phyloP scores from a whole-genome alignment of 139 green algal genomes.

The Chlamydomonas incerta region DNA sequence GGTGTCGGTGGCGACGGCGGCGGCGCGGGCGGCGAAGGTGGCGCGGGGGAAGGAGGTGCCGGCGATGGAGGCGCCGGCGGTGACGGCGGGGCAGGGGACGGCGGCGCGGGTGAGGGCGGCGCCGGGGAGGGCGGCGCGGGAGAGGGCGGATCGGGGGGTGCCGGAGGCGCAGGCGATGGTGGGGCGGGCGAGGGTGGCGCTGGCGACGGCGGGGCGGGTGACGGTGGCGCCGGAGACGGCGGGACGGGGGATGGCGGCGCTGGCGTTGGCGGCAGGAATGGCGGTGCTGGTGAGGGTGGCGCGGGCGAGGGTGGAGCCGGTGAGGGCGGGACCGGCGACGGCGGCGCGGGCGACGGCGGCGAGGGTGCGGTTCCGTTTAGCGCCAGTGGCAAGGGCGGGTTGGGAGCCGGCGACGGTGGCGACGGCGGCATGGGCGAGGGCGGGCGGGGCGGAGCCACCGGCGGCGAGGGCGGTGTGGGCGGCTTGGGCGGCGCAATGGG shows the following conservation, averaged over 20 bases:
- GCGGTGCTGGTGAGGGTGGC: not conserved
- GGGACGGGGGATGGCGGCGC: not conserved
- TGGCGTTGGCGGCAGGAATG: not conserved
- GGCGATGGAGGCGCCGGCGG: not conserved
- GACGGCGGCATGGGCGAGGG: not conserved
- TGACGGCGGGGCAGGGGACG: not conserved
- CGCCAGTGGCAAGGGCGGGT: no score
- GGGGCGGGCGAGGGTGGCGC: not conserved
- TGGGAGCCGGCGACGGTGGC: not conserved
- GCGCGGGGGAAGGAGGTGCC: not conserved
- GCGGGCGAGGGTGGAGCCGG: not conserved
- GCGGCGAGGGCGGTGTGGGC: not conserved
- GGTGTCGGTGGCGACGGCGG: not conserved
- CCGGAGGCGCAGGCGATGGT: not conserved
- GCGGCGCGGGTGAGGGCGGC: not conserved
- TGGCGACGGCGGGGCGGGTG: not conserved
- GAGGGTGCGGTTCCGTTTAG: no score
- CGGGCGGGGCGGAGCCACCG: not conserved
- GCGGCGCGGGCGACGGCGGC: no score
- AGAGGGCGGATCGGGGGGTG: not conserved
- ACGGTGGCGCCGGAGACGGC: not conserved
- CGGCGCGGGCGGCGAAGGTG: not conserved
- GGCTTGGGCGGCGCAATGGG: not conserved
- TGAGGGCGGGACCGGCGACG: no score
- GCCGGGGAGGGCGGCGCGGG: not conserved